A percentile compares a stretch with the other conserved stretches of the same genome.
Evolutionary conservation across 2,329 filamentous ascomycete species (phyloP).

Genomic region (Ceratocystis alfenasii): DNA sequence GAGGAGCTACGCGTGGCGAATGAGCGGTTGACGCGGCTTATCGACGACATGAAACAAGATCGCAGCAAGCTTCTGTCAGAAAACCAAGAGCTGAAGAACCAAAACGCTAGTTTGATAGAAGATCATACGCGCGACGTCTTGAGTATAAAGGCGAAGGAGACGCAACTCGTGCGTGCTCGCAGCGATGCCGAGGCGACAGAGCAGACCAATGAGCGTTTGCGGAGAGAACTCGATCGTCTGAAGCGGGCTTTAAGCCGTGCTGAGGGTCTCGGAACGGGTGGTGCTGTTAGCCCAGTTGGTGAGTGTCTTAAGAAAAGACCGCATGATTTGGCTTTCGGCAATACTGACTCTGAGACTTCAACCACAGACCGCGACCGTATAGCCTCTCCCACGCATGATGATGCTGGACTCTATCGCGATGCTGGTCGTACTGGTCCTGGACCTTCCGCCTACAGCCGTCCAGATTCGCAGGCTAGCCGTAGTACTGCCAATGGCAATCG

Average conservation of each 20-base stretch:
- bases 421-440: slow-evolving; percentile 29
- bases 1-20: slow-evolving; percentile 78
- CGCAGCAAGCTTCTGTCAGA: slow-evolving; percentile 71
- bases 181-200: slow-evolving; percentile 84
- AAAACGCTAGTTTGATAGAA: slow-evolving; percentile 93
- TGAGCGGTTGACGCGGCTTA: slow-evolving; percentile 60
- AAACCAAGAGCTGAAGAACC: slow-evolving; percentile 87
- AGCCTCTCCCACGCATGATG: slow-evolving; percentile 36
- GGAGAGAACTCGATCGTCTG: slow-evolving; percentile 80
- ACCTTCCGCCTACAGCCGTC: slow-evolving; percentile 15
- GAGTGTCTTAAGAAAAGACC: slow-evolving; percentile 24
- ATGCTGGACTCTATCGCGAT: slow-evolving; percentile 46
- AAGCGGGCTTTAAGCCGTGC: slow-evolving; percentile 69
- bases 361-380: slow-evolving; percentile 26
- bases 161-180: slow-evolving; percentile 81
- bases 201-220: slow-evolving; percentile 68
- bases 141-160: slow-evolving; percentile 97
- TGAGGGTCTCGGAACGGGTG: slow-evolving; percentile 36
- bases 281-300: slow-evolving; percentile 23
- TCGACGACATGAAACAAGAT: slow-evolving; percentile 72
- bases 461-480: slow-evolving; percentile 17
- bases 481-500: slow-evolving; percentile 36
- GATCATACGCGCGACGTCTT: slow-evolving; percentile 92
- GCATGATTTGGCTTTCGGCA: slow-evolving; percentile 24
- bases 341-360: slow-evolving; percentile 23